Base-by-base conservation (phyloP, 2,329 filamentous ascomycete species). In the Aspergillus sp. region DNA sequence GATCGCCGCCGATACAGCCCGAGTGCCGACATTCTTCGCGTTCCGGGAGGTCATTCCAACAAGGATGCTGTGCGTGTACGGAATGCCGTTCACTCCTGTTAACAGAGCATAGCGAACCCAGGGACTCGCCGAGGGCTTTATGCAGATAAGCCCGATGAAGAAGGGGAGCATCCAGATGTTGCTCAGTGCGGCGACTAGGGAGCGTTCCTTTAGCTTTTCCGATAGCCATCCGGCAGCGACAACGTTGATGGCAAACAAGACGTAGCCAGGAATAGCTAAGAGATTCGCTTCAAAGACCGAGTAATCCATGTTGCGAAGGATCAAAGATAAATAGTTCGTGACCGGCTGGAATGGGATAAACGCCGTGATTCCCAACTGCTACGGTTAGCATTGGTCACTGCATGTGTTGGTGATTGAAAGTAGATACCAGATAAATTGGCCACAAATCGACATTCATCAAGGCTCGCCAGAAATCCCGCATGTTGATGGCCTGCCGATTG, bases 121-220 rank as follows among this genome's bases (percentile, higher is more conserved):
- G 5, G 71, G 64, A 7, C 59, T 58, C 1, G 64, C 65, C 0
- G 2, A 72, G 61, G 6, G 32, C n/a, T 36, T 36, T 79, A 68
- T 10, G 80, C 62, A 29, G 76, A 71, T 53, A n/a, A 10, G n/a
- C 11, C 32, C 32, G 10, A 79, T 65, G 1, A 81, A 64, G 66
- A 76, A 77, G 2, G 79, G 79, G 44, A 81, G 70, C 38, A 76
- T 76, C 79, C 78, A 81, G 23, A 80, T 69, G 57, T 81, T 78
- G 13, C 74, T 75, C 3, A 76, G 58, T 2, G 77, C 75, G 1
- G 76, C 75, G 3, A 79, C 56, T 32, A 80, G 66, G 17, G 76
- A 71, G 21, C 77, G 71, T 56, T 81, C 74, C 46, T 76, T 72
- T 23, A 76, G 46, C 40, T 64, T 47, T 54, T 68, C 59, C 6